Base-by-base conservation (phyloP, 2,329 filamentous ascomycete species). In the Colletotrichum horii region DNA sequence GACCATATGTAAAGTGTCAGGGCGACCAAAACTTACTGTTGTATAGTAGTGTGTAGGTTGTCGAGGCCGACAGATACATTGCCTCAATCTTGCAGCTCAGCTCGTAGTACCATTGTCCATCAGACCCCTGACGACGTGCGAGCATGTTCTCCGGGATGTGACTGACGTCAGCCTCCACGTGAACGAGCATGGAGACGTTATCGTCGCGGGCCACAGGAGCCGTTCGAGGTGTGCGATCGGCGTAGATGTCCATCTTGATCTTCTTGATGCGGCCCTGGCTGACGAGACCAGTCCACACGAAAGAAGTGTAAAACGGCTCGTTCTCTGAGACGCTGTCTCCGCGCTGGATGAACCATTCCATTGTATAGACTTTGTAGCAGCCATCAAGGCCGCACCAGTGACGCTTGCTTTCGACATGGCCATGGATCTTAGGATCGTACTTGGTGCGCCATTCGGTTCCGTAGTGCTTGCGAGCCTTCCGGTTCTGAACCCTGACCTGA, bases 371-470 rank as follows among this genome's bases (percentile, higher is more conserved):
- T 71, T 83, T 84, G 71, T 82, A 85, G 74, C 80, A 82, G 0
- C 84, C 85, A 43, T 84, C 81, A 2, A 84, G 79, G 3, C 82
- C 82, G 70, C 82, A 84, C 85, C 85, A 86, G 60, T 81, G 79
- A 43, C 80, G 80, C 78, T 83, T 83, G 43, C 79, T 67, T 32
- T 80, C 78, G 26, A 86, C 77, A n/a, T 83, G 82, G 61, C 69
- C 86, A 83, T 96, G 94, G 81, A 93, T 93, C 62, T 90, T 88
- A 80, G 94, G 93, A 78, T 96, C 94, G 82, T 94, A 96, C 0
- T 94, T 93, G 0, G 94, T 96, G 0, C 94, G 94, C 83, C 96
- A 96, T 30, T 92, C 94, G 5, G 94, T 96, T 26, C 94, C 94
- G 81, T 96, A 96, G 81, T 94, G 92, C 90, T 93, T 94, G 77